phyloP scores from a whole-genome alignment of 176 grass and related monocot species.

The Triticum turgidum region DNA sequence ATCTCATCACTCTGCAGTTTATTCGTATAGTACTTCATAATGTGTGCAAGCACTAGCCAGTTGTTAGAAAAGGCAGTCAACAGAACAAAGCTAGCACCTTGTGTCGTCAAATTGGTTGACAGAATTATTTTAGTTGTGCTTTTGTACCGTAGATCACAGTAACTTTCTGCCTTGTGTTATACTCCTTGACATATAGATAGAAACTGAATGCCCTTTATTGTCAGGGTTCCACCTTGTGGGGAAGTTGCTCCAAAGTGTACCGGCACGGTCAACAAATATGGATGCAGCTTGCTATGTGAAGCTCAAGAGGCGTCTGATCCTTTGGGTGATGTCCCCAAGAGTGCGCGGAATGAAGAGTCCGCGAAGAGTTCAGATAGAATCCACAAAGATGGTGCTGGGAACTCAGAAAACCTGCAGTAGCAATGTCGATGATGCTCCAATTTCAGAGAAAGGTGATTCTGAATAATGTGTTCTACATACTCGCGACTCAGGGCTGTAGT shows the following conservation, averaged over 20 bases:
- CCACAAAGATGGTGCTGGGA: not conserved
- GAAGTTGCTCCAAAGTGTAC: constrained; percentile 52
- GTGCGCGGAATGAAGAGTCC: constrained; percentile 26
- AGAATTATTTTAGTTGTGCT: too few relatives aligned
- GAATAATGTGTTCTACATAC: too few relatives aligned
- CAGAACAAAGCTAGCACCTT: not conserved
- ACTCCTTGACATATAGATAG: not conserved
- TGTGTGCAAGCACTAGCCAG: not conserved
- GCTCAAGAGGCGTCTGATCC: constrained; percentile 67
- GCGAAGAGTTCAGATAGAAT: not conserved
- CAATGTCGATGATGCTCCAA: not conserved
- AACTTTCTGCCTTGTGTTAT: not conserved
- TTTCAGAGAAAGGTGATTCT: not conserved
- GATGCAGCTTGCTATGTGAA: constrained; percentile 58
- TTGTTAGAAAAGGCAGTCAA: not conserved
- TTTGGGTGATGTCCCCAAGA: constrained; percentile 60
- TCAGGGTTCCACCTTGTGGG: constrained; percentile 55
- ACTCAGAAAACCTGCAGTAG: not conserved
- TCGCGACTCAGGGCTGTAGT: too few relatives aligned
- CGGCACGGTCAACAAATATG: constrained; percentile 49
- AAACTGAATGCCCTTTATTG: not conserved
- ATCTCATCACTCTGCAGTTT: not conserved
- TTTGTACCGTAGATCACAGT: not conserved
- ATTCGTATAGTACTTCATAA: not conserved
- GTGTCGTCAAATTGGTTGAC: not conserved